phyloP scores from a whole-genome alignment of 2,329 filamentous ascomycete species.

The Stagonosporopsis cucurbitacearum region DNA sequence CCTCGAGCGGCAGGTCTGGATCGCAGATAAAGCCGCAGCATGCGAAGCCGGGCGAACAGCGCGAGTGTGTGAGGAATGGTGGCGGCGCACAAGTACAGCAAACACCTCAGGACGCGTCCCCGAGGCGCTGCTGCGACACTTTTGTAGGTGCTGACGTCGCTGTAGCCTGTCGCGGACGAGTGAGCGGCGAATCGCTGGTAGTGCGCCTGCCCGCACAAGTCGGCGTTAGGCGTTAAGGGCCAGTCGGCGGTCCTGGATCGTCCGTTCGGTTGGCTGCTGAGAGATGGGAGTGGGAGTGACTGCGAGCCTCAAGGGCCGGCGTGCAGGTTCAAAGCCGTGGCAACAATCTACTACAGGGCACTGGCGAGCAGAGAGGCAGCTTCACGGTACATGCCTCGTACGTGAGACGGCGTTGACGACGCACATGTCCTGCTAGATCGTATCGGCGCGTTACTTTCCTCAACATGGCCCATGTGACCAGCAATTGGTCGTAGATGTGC shows the following conservation, averaged over 20 bases:
- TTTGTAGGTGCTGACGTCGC: constrained; percentile 33
- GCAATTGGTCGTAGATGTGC: background rate
- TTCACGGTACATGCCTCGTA: background rate
- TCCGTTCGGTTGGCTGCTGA: background rate
- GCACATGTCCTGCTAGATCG: background rate
- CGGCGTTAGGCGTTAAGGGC: constrained; percentile 11
- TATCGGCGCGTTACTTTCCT: constrained; percentile 12
- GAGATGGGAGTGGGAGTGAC: background rate
- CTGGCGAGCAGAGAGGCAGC: background rate
- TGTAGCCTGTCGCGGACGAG: constrained; percentile 13
- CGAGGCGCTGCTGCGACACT: constrained; percentile 29
- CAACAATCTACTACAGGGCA: too few species aligned
- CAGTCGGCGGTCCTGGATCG: background rate
- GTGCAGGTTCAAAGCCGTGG: background rate
- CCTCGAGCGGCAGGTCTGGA: constrained; percentile 28
- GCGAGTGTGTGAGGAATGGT: constrained; percentile 44
- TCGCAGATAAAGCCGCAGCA: constrained; percentile 39
- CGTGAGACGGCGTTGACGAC: background rate
- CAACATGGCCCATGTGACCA: constrained; percentile 6
- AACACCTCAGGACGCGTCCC: constrained; percentile 24
- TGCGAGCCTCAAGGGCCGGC: too few species aligned
- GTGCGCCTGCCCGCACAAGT: background rate
- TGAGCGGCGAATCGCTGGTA: constrained; percentile 8
- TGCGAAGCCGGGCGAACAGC: constrained; percentile 39
- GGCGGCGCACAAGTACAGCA: constrained; percentile 31